These are phyloP conservation scores for Calonectria pseudoturangicola DNA, from an alignment of 2,329 filamentous ascomycete genomes.

Conservation along the genomic window DNA sequence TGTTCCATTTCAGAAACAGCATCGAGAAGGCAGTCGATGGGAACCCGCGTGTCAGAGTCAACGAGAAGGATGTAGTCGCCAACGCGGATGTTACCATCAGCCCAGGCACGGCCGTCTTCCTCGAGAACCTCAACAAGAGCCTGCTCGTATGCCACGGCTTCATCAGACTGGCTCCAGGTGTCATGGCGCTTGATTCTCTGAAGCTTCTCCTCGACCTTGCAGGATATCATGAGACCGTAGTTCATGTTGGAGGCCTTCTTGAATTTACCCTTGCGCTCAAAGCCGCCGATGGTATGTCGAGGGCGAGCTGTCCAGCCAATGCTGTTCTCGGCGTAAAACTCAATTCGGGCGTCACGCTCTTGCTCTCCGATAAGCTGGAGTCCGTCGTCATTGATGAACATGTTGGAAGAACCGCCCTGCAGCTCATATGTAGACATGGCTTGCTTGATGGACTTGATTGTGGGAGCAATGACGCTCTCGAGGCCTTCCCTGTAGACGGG, in stretches of 20 bases:
- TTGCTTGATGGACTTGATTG: conserved; percentile 85
- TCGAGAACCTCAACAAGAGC: conserved; percentile 80
- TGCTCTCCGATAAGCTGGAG: conserved; percentile 80
- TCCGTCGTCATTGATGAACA: conserved; percentile 86
- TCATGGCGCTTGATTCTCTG: conserved; percentile 71
- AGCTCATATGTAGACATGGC: conserved; percentile 86
- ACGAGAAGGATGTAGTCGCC: conserved; percentile 87
- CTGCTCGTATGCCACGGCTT: conserved; percentile 79
- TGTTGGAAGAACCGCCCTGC: conserved; percentile 85
- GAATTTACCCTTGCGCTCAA: conserved; percentile 79
- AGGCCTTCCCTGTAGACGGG: conserved; percentile 93
- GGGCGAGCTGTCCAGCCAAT: conserved; percentile 82
- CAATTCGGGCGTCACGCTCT: conserved; percentile 77
- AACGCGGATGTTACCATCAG: conserved; percentile 89
- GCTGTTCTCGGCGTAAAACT: conserved; percentile 81
- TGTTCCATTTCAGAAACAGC: conserved; percentile 89
- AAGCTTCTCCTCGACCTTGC: conserved; percentile 82
- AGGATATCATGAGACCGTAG: conserved; percentile 80
- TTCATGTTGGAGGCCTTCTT: conserved; percentile 86
- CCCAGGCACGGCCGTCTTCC: conserved; percentile 83
- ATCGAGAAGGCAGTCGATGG: conserved; percentile 84
- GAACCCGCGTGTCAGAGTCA: conserved; percentile 87
- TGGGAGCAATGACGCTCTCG: conserved; percentile 83
- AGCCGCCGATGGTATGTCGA: conserved; percentile 77
- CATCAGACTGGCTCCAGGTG: conserved; percentile 81